Evolutionary conservation across 2,329 filamentous ascomycete genomes (phyloP), one percentile per base, ranked within the genome.

Genomic region (Penicillium sp.): DNA sequence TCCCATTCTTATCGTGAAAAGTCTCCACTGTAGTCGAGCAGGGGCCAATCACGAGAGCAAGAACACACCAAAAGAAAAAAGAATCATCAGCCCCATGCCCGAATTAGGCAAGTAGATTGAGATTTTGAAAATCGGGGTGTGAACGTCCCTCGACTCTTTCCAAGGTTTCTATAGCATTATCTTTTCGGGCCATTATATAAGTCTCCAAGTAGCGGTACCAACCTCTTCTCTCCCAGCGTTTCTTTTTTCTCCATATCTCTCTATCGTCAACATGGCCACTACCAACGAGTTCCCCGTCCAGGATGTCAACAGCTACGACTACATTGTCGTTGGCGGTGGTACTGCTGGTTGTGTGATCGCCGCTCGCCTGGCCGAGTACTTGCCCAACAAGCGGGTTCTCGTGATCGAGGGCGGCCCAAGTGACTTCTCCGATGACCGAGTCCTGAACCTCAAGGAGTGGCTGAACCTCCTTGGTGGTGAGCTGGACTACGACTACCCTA

Each of bases 401-500:
- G 76, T 96, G 69, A 90, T 96, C 74, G 92, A 96, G 80, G 92
- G 88, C 63, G 92, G 92, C 46, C 92, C 92, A 54, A 93, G 90
- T 72, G 92, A 96, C 76, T 95, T 88, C 77, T 90, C 90, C 81
- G 90, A 96, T 75, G 89, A 95, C 75, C 86, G 91, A 55, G 92
- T 96, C 46, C 83, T 96, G 50, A 87, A 93, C 67, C 83, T 96
- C 66, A 92, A 92, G 71, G 88, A 96, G 77, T 96, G 92, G 92
- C 81, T 96, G 62, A 86, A 83, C 63, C 81, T 96, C 50, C 85
- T 96, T 27, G 92, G 92, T 62, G 91, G 91, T 70, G 87, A 96
- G 71, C 84, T 96, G 60, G 92, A 96, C 78, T 96, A 93, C 76
- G 92, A 96, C 77, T 96, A 96, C 77, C 85, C 85, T 69, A 96